Conservation (phyloP, 2,329 filamentous ascomycete species). For the Pestalotiopsis sp. region DNA sequence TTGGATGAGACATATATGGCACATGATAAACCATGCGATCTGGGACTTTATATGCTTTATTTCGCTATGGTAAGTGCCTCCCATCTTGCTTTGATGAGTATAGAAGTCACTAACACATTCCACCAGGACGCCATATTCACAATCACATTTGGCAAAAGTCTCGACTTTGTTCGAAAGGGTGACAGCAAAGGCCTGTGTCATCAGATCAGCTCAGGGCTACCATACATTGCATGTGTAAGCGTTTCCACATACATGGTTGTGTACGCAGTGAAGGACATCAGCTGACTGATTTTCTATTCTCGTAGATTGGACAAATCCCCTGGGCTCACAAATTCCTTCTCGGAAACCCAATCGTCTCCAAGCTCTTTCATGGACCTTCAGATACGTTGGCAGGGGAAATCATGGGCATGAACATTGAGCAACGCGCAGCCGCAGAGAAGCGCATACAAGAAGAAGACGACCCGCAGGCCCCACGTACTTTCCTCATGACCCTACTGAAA, state of each 20-base stretch:
- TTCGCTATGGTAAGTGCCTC: conserved; percentile 5
- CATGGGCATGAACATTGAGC: neutral
- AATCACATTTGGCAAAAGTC: conserved; percentile 3
- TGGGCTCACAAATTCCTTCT: conserved; percentile 12
- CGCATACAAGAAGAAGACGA: neutral
- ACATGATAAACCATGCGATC: neutral
- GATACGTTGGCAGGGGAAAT: neutral
- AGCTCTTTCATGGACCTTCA: neutral
- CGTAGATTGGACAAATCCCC: conserved; percentile 1
- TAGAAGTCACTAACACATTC: no score
- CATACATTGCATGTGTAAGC: conserved; percentile 9
- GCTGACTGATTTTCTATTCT: neutral
- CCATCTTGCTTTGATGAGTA: no score
- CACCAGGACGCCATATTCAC: neutral
- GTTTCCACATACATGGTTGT: neutral
- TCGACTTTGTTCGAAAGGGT: conserved; percentile 4
- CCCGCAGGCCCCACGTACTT: neutral
- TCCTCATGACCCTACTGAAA: conserved; percentile 7
- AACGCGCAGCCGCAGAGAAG: conserved; percentile 9
- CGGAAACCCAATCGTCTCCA: conserved; percentile 1
- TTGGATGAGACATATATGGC: conserved; percentile 2
- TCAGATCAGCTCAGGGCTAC: neutral
- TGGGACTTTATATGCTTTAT: conserved; percentile 8
- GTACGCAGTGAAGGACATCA: neutral
- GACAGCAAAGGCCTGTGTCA: conserved; percentile 5